Evolutionary conservation across 2,329 filamentous ascomycete genomes (phyloP).

Genomic region (Ascochyta lentis): DNA sequence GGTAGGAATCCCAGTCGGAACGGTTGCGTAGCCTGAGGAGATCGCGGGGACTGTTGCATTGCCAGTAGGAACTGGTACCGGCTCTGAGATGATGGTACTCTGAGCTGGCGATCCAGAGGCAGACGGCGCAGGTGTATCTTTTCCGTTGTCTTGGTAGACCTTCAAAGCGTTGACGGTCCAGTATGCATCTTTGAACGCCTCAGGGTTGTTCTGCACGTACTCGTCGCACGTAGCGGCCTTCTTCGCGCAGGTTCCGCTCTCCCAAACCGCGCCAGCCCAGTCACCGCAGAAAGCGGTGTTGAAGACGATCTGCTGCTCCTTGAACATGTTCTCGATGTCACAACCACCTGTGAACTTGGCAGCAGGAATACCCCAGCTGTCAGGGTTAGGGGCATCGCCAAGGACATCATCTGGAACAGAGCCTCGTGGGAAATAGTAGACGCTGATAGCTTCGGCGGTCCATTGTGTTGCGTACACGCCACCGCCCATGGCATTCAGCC

Average conservation of each 20-base stretch:
- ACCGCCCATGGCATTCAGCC: conserved; percentile 58
- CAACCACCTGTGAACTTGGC: conserved; percentile 74
- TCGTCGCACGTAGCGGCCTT: conserved; percentile 71
- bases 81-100: conserved; percentile 20
- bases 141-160: conserved; percentile 46
- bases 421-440: conserved; percentile 83
- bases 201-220: conserved; percentile 75
- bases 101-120: conserved; percentile 17
- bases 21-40: conserved; percentile 11
- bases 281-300: conserved; percentile 87
- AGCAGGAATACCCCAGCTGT: conserved; percentile 71
- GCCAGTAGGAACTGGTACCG: conserved; percentile 20
- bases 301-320: conserved; percentile 76
- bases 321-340: conserved; percentile 74
- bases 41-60: conserved; percentile 10
- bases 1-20: conserved; percentile 13
- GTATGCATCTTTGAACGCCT: conserved; percentile 74
- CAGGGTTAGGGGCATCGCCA: conserved; percentile 67
- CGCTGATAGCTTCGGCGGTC: conserved; percentile 72
- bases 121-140: conserved; percentile 14
- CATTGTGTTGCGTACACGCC: conserved; percentile 63
- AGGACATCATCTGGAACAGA: conserved; percentile 69
- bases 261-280: conserved; percentile 76
- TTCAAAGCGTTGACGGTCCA: conserved; percentile 68
- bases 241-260: conserved; percentile 63